phyloP scores from a whole-genome alignment of 2,329 filamentous ascomycete genomes.

The Trichophyton mentagrophytes region DNA sequence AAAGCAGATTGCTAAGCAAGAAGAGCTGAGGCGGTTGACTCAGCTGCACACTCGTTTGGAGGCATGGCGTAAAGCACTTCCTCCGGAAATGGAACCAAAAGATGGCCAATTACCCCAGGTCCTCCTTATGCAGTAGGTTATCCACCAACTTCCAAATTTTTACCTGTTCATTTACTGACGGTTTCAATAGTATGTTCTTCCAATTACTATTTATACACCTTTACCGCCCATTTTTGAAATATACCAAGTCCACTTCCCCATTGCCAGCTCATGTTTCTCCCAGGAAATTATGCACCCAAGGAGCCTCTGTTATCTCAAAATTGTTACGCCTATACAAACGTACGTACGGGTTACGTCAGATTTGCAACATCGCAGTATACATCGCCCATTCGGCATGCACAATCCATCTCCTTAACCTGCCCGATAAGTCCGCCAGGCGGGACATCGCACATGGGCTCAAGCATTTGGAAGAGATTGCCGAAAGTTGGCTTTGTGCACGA shows the following conservation, averaged over 20 bases:
- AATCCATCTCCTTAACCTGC: conserved; percentile 83
- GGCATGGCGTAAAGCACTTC: conserved; percentile 73
- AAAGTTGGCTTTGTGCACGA: conserved; percentile 83
- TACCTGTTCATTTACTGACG: conserved; percentile 8
- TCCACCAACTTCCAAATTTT: neutral
- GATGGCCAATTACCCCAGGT: conserved; percentile 83
- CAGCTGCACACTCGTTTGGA: conserved; percentile 84
- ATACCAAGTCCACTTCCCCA: conserved; percentile 66
- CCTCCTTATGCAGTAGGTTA: conserved; percentile 69
- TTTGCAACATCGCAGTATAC: conserved; percentile 93
- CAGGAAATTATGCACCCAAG: conserved; percentile 78
- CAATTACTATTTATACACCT: conserved; percentile 91
- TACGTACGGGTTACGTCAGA: conserved; percentile 77
- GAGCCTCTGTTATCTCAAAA: conserved; percentile 81
- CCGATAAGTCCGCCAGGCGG: conserved; percentile 76
- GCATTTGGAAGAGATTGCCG: conserved; percentile 87
- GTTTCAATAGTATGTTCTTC: conserved; percentile 72
- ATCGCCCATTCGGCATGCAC: conserved; percentile 90
- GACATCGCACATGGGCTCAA: conserved; percentile 86
- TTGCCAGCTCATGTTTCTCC: conserved; percentile 80
- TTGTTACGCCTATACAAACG: conserved; percentile 90
- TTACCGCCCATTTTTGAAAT: conserved; percentile 89
- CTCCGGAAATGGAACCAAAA: conserved; percentile 74
- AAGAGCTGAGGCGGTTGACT: conserved; percentile 82
- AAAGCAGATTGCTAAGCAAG: conserved; percentile 56